A percentile compares a stretch with the other conserved stretches of the same genome.
Evolutionary conservation across 495 filamentous ascomycete species (phyloP).

Genomic region (Aspergillus incahuasiensis): DNA sequence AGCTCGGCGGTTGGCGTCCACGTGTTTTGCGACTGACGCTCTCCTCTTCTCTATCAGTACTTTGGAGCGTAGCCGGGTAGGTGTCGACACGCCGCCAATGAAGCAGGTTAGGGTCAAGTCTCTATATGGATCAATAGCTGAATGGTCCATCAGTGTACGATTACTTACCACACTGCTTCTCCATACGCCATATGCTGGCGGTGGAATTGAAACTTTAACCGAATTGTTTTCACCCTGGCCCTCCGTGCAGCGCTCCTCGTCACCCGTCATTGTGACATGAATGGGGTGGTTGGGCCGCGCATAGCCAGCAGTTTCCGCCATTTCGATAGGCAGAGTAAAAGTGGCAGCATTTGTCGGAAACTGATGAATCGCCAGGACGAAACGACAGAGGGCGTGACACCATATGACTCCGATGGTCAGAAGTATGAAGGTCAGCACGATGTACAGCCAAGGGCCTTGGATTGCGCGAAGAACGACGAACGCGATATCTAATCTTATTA

Average conservation of each 20-base stretch:
- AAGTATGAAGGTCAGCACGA: constrained; percentile 72
- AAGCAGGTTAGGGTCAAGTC: constrained; percentile 73
- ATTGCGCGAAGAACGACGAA: constrained; percentile 56
- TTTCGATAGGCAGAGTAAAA: constrained; percentile 22
- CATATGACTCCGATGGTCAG: constrained; percentile 70
- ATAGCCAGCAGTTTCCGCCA: constrained; percentile 49
- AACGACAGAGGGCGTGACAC: constrained; percentile 67
- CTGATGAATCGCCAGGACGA: constrained; percentile 58
- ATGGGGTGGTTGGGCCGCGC: constrained; percentile 60
- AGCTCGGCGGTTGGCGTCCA: constrained; percentile 59
- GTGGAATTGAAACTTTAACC: constrained; percentile 50
- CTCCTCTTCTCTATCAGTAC: constrained; percentile 16
- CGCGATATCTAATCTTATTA: constrained; percentile 53
- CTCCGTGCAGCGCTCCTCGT: constrained; percentile 52
- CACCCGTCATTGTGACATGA: constrained; percentile 54
- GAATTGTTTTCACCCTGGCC: constrained; percentile 6
- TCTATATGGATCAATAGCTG: constrained; percentile 31
- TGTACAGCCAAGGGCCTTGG: constrained; percentile 59
- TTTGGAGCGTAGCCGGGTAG: constrained; percentile 5
- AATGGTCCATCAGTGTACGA: neutral
- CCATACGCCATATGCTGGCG: constrained; percentile 88
- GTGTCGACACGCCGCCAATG: constrained; percentile 67
- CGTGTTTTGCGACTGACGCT: constrained; percentile 17
- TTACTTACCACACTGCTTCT: constrained; percentile 70
- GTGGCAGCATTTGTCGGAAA: constrained; percentile 28